Percentiles rank a stretch among this genome's conserved stretches.
These are phyloP conservation scores for Pharus latifolius DNA, from an alignment of 176 grass and related monocot genomes.

Conservation along the genomic window DNA sequence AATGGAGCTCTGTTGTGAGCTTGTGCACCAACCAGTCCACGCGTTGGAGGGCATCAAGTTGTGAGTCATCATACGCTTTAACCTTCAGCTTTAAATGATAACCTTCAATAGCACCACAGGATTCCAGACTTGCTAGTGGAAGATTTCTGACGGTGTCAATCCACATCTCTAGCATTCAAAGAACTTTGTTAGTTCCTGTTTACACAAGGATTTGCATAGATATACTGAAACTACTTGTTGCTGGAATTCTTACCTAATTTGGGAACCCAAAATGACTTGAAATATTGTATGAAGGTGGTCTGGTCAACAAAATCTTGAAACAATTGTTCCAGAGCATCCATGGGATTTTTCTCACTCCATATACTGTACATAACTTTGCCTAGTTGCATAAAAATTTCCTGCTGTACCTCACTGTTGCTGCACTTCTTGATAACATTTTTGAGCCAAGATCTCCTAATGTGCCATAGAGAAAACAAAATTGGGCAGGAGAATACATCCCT, in stretches of 20 bases:
- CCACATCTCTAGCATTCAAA: conserved; percentile 78
- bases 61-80: conserved; percentile 78
- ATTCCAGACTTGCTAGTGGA: conserved; percentile 70
- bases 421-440: conserved; percentile 87
- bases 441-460: conserved; percentile 75
- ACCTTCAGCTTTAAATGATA: conserved; percentile 90
- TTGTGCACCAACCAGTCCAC: conserved; percentile 95
- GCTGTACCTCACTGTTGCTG: conserved; percentile 52
- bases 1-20: conserved; percentile 88
- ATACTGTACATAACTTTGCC: conserved; percentile 67
- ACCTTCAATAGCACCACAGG: conserved; percentile 62
- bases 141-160: conserved; percentile 65
- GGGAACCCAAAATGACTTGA: conserved; percentile 86
- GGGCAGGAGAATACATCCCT: conserved; percentile 73
- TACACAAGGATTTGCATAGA: neutral
- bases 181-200: neutral
- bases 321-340: conserved; percentile 53
- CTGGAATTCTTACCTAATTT: conserved; percentile 64
- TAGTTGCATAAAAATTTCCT: conserved; percentile 57
- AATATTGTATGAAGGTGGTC: conserved; percentile 69
- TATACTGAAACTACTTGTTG: neutral
- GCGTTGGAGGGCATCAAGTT: conserved; percentile 64
- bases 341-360: conserved; percentile 52
- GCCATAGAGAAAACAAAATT: conserved; percentile 77
- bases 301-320: conserved; percentile 94